Conservation (phyloP, 805 yeast species). For the Metschnikowia matae region DNA sequence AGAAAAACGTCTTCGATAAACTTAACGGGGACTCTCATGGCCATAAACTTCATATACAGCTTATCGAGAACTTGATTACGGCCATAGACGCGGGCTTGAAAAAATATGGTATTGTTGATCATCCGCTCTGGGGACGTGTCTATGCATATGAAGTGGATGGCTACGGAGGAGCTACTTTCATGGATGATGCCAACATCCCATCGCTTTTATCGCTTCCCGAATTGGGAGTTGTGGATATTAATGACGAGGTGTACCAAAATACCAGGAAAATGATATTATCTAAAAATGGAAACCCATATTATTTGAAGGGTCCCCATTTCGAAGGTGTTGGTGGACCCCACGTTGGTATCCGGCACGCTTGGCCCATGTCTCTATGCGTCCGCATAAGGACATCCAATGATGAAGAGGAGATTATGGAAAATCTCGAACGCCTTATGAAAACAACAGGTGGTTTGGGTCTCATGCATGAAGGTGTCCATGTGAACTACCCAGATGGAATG, state of each 20-base stretch:
- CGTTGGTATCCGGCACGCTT: constrained; percentile 72
- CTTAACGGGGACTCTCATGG: constrained; percentile 14
- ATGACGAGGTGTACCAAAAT: constrained; percentile 64
- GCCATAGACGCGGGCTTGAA: constrained; percentile 53
- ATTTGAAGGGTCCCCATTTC: constrained; percentile 55
- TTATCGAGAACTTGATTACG: constrained; percentile 35
- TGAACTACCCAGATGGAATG: constrained; percentile 44
- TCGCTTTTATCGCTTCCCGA: constrained; percentile 78
- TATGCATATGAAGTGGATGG: constrained; percentile 91
- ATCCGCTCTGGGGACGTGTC: constrained; percentile 68
- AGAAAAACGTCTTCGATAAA: constrained; percentile 20
- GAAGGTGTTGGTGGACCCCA: constrained; percentile 91
- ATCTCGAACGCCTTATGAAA: constrained; percentile 48
- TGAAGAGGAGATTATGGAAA: constrained; percentile 59
- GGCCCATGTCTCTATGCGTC: constrained; percentile 87
- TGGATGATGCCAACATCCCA: constrained; percentile 93
- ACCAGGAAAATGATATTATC: constrained; percentile 74
- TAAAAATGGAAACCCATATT: constrained; percentile 75
- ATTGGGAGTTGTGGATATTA: constrained; percentile 52
- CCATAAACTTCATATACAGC: constrained; percentile 10
- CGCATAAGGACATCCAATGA: constrained; percentile 70
- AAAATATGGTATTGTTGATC: constrained; percentile 61
- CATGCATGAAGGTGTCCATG: constrained; percentile 79
- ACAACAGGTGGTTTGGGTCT: constrained; percentile 74
- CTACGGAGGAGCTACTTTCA: constrained; percentile 63